A percentile compares a stretch with the other conserved stretches of the same genome.
Conservation (phyloP, 2,329 filamentous ascomycete species). For the Hymenoscyphus occultus region DNA sequence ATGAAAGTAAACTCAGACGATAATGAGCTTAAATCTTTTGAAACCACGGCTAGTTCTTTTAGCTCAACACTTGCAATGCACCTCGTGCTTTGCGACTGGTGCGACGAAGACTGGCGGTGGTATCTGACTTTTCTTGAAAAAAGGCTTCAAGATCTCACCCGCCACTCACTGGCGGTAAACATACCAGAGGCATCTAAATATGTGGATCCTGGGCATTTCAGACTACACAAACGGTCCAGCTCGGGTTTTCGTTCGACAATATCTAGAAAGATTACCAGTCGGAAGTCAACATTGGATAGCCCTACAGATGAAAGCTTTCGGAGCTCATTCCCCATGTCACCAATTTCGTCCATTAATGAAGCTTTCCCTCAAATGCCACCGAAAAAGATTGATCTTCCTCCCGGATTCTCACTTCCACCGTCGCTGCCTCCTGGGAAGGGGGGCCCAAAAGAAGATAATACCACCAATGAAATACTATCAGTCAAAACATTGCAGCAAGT, state of each 20-base stretch:
- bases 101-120: conserved; percentile 43
- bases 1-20: background rate
- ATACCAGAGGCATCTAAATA: too few species aligned
- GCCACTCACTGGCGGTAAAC: background rate
- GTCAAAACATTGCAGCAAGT: background rate
- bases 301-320: too few species aligned
- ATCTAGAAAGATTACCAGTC: too few species aligned
- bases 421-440: too few species aligned
- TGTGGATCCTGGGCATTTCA: too few species aligned
- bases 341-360: too few species aligned
- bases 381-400: too few species aligned
- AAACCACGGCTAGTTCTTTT: background rate
- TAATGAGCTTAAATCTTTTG: background rate
- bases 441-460: background rate
- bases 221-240: background rate
- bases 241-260: background rate
- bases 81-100: conserved; percentile 38
- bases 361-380: too few species aligned
- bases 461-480: background rate
- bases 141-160: conserved; percentile 25
- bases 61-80: conserved; percentile 32
- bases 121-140: conserved; percentile 41
- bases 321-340: too few species aligned
- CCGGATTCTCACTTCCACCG: too few species aligned
- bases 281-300: too few species aligned